Evolutionary conservation across 805 yeast species (phyloP).

Genomic region (Dipodascus geniculatus): DNA sequence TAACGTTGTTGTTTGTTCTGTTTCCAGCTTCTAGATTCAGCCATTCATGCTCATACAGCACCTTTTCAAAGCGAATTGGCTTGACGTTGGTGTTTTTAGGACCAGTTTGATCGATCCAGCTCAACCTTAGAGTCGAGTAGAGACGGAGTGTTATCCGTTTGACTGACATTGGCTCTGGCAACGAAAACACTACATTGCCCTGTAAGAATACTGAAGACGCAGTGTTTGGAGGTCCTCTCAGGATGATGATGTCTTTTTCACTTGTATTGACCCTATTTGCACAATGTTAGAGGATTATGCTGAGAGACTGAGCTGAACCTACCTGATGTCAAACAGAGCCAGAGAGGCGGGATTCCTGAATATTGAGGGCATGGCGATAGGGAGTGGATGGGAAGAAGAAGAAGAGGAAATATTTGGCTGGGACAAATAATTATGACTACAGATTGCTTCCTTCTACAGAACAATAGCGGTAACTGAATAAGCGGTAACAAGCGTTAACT

Average conservation of each 20-base stretch:
- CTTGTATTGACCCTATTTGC: not conserved
- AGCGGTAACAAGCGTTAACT: no score
- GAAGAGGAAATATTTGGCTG: not conserved
- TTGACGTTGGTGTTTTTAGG: conserved; percentile 15
- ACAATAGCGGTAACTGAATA: not conserved
- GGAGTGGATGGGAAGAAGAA: not conserved
- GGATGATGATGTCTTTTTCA: conserved; percentile 67
- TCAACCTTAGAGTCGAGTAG: conserved; percentile 52
- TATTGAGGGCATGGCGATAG: not conserved
- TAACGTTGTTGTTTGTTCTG: not conserved
- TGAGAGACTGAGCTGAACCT: not conserved
- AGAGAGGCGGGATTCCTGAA: not conserved
- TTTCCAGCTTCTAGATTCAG: conserved; percentile 39
- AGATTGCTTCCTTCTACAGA: not conserved
- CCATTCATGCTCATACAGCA: conserved; percentile 74
- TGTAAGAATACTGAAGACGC: conserved; percentile 66
- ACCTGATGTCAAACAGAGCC: not conserved
- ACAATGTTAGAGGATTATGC: not conserved
- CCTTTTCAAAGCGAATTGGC: conserved; percentile 35
- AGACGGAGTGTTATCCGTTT: conserved; percentile 53
- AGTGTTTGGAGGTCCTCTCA: conserved; percentile 67
- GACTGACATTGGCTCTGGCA: conserved; percentile 62
- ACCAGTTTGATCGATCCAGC: conserved; percentile 27
- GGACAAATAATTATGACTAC: not conserved
- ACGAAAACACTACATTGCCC: conserved; percentile 69